phyloP scores from a whole-genome alignment of 1,284 basidiomycete genomes.

The Moesziomyces parantarcticus region DNA sequence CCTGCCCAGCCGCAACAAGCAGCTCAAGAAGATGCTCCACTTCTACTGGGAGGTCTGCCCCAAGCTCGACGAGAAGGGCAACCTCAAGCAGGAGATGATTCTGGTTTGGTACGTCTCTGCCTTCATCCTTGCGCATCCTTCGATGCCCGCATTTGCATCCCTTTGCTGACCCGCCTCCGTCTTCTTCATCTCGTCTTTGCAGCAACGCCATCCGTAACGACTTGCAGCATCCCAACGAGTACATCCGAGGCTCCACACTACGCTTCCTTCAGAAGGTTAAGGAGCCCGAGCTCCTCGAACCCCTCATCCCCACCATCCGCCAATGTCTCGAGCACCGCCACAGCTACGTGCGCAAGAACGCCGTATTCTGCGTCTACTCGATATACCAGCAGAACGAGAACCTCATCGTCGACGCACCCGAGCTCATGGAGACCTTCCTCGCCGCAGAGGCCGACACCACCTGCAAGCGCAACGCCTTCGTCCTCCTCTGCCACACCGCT shows the following conservation, averaged over 20 bases:
- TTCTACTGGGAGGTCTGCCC: slow-evolving; percentile 99
- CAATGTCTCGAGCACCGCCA: slow-evolving; percentile 97
- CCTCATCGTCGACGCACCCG: slow-evolving; percentile 95
- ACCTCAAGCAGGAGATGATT: slow-evolving; percentile 99
- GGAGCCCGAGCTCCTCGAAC: slow-evolving; percentile 94
- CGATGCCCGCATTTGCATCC: background rate
- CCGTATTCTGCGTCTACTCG: slow-evolving; percentile 93
- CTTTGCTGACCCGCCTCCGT: background rate
- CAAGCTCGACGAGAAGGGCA: slow-evolving; percentile 95
- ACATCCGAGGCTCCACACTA: slow-evolving; percentile 95
- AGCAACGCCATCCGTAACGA: slow-evolving; percentile 98
- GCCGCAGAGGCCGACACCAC: slow-evolving; percentile 89
- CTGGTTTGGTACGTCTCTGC: slow-evolving; percentile 83
- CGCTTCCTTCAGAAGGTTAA: slow-evolving; percentile 96
- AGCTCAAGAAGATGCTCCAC: slow-evolving; percentile 94
- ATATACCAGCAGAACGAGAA: slow-evolving; percentile 86
- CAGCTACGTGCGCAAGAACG: slow-evolving; percentile 98
- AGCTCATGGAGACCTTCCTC: slow-evolving; percentile 96
- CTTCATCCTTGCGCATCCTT: background rate
- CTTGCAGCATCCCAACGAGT: slow-evolving; percentile 99
- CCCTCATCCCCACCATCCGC: slow-evolving; percentile 91
- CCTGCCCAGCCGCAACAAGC: slow-evolving; percentile 93
- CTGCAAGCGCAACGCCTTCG: slow-evolving; percentile 97
- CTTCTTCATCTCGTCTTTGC: slow-evolving; percentile 6
- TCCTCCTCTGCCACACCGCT: slow-evolving; percentile 88